Base-by-base conservation (phyloP, 805 yeast species). In the Yarrowia keelungensis region DNA sequence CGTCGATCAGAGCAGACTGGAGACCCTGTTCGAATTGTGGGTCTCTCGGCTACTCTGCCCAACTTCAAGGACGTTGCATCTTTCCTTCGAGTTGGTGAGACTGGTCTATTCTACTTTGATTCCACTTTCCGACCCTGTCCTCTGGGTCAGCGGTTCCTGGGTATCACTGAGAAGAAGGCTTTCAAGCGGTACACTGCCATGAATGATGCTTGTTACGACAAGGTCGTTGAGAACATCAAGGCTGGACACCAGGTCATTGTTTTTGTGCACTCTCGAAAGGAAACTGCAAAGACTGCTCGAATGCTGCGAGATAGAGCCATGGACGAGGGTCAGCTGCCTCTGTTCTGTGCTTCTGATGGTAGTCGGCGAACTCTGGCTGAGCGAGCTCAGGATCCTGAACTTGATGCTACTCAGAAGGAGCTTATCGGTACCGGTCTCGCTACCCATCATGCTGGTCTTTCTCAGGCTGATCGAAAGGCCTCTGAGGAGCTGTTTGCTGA, bases 241-340 rank as follows among this genome's bases (percentile, higher is more conserved):
- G 81, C 82, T 2, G 86, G 87, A 5, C 89, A 90, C 73, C 98
- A 94, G 76, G 85, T 91, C 2, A 91, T 94, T 70, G 85, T 94
- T 0, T 94, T 94, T 78, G 98, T 94, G 8, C 98, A 95, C 76
- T 92, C 97, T 0, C 82, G 98, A 73, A 93, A 92, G 74, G 98
- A 94, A 62, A 95, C 99, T 0, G 86, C 83, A 70, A 88, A 89
- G 72, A 90, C 97, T 0, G 97, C 97, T 0, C 83, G 83, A 51
- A 89, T 87, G 86, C 76, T 93, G 8, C 84, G 85, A 41, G 89
- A 89, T 39, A 86, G 85, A 71, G 80, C 91, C 36, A 71, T 79
- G 0, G 91, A 87, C 71, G 85, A 83, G 16, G 88, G 84, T 22
- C 83, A 84, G 59, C 71, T 84, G 42, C 79, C 81, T 10, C 76